Percentiles rank a stretch among this genome's conserved stretches.
Conservation (phyloP, 1,284 basidiomycete genomes). For the Fistulinella cinereoalba region DNA sequence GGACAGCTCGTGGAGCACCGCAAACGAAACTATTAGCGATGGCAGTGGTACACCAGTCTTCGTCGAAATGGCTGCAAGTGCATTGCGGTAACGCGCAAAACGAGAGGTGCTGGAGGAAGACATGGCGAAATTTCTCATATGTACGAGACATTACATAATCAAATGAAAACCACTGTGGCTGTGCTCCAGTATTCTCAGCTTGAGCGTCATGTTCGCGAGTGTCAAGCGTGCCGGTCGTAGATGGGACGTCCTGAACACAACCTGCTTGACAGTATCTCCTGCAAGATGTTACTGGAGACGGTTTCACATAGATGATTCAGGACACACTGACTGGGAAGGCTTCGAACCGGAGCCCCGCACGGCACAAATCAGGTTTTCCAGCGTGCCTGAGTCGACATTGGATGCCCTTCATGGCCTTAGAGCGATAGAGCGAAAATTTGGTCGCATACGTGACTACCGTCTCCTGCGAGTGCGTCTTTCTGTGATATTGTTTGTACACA, state of each 20-base stretch:
- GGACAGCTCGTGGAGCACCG: slow-evolving; percentile 84
- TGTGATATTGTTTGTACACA: background rate
- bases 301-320: slow-evolving; percentile 25
- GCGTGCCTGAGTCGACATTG: slow-evolving; percentile 34
- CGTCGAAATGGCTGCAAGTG: slow-evolving; percentile 53
- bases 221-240: slow-evolving; percentile 6
- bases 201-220: slow-evolving; percentile 11
- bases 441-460: slow-evolving; percentile 47
- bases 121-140: background rate
- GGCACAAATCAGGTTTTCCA: slow-evolving; percentile 34
- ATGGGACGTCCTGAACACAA: too few relatives aligned
- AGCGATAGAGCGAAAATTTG: slow-evolving; percentile 55
- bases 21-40: slow-evolving; percentile 78
- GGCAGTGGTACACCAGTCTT: slow-evolving; percentile 72
- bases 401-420: slow-evolving; percentile 52
- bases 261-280: background rate
- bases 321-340: slow-evolving; percentile 17
- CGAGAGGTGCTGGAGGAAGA: too few relatives aligned
- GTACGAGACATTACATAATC: slow-evolving; percentile 21
- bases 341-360: slow-evolving; percentile 19
- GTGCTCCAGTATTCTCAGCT: background rate
- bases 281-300: slow-evolving; percentile 5
- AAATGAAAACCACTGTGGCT: slow-evolving; percentile 12
- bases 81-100: slow-evolving; percentile 47
- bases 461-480: slow-evolving; percentile 43